Base-by-base conservation (phyloP, 148 eudicot genomes). In the Mesembryanthemum crystallinum region DNA sequence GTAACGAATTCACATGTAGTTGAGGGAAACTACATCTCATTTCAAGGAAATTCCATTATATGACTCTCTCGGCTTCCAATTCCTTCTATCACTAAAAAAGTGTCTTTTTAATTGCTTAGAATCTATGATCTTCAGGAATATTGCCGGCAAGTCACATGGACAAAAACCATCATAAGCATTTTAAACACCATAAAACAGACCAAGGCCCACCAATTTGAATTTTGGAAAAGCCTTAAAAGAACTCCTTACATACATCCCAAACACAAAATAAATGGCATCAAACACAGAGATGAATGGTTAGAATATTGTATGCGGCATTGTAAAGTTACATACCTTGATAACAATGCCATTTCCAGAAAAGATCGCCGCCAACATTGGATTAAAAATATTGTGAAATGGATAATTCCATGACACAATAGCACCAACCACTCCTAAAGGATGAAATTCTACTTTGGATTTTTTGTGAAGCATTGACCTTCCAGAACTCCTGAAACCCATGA, bases 331-430 rank as follows among this genome's bases (percentile, higher is more conserved):
- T 74, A 95, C 98, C 97, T 95, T 94, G 76, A 95, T 86, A 77
- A 95, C 98, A 74, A 89, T 87, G 82, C 97, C 75, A 76, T 92
- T 95, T 65, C 98, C 98, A 33, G 98, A 92, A 84, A 95, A 95
- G 54, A 95, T 87, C 39, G 98, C 96, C 9, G 98, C 98, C 71
- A 95, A 82, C 97, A 95, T 89, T 78, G 98, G 98, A 73, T 95
- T 95, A 77, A 94, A 88, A 76, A 95, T 85, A 74, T 95, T 95
- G 73, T 95, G 98, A 83, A 95, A 94, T 35, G 97, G 98, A 78
- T 95, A 95, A 78, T 95, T 95, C 98, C 98, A 95, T 23, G 98
- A 95, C 75, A 95, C 98, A 77, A 95, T 95, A 70, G 98, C 98
- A 76, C 98, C 98, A 85, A 95, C 74, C 37, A 94, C 97, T 81